Evolutionary conservation across 768 basidiomycete genomes (phyloP), one percentile per base, ranked within the genome.

Genomic region (Termitomyces sp.): DNA sequence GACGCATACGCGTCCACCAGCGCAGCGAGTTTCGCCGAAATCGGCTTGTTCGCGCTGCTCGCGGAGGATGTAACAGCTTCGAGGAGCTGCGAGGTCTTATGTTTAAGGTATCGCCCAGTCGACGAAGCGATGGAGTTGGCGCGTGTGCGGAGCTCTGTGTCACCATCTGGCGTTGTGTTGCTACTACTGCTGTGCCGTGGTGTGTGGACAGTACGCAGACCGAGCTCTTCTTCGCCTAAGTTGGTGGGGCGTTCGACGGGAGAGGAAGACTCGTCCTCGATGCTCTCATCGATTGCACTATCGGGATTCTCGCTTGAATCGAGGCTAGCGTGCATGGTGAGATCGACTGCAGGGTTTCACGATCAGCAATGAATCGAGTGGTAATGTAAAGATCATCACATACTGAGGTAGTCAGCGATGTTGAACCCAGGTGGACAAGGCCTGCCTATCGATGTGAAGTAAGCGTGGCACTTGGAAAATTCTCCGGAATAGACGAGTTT

Each of bases 391-490:
- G 28, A 22, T 9, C 4, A 62, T 22, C 18, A 83, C 91, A 57
- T 70, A 96, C 95, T 98, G 59, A 98, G 77, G 75, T 87, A 98
- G 76, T 99, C 97, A 0, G 96, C 97, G 65, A 98, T 92, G 70
- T 99, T 99, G 74, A 95, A 98, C 0, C 96, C 97, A 11, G 87
- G 79, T 6, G 97, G 97, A 70, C 97, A 99, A 0, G 88, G 84
- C 60, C 87, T 83, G 1, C 91, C 95, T 53, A 95, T 87, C 6
- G 78, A 78, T 33, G 84, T 80, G 62, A 98, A 91, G 75, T 97
- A 94, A 2, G 84, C 83, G 58, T 92, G 89, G 69, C 92, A 94
- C 61, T 83, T 84, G 0, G 76, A 71, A 36, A 88, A 84, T 64
- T 88, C 88, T 13, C 95, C 94, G 3, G 91, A 89, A 74, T 95